Evolutionary conservation across 495 filamentous ascomycete species (phyloP).

Genomic region (Penicillium dipodomyicola): DNA sequence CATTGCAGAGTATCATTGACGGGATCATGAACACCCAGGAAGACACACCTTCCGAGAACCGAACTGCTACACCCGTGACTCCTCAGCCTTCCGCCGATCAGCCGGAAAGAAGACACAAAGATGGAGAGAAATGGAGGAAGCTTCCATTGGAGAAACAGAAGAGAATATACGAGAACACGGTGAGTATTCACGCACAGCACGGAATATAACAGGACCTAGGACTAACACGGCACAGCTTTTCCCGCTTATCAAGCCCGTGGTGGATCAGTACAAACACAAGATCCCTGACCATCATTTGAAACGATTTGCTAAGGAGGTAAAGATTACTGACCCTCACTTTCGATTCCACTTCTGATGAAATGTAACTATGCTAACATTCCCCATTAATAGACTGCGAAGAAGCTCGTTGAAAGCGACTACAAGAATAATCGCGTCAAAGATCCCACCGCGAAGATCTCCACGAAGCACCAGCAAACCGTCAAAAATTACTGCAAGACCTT

Average conservation of each 20-base stretch:
- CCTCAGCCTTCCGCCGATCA: constrained; percentile 50
- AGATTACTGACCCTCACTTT: constrained; percentile 9
- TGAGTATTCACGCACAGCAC: constrained; percentile 39
- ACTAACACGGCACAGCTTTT: constrained; percentile 57
- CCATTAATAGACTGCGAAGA: constrained; percentile 61
- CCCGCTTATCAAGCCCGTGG: constrained; percentile 77
- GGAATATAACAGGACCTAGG: constrained; percentile 1
- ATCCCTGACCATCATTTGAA: constrained; percentile 86
- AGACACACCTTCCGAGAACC: constrained; percentile 61
- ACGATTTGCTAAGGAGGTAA: constrained; percentile 78
- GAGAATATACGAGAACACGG: constrained; percentile 89
- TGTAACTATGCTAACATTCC: constrained; percentile 1
- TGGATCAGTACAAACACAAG: constrained; percentile 80
- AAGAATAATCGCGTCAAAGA: constrained; percentile 81
- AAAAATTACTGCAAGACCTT: constrained; percentile 78
- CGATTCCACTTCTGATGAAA: constrained; percentile 1
- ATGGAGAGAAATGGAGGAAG: constrained; percentile 74
- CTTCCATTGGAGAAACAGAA: constrained; percentile 81
- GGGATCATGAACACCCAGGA: constrained; percentile 69
- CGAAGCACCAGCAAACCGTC: constrained; percentile 76
- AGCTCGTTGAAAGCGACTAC: constrained; percentile 83
- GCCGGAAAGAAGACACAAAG: constrained; percentile 59
- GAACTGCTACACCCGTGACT: constrained; percentile 48
- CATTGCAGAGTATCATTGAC: constrained; percentile 81
- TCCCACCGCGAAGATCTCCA: constrained; percentile 67